These are phyloP conservation scores for Selaginella tamariscina DNA, from an alignment of 75 land plant genomes.

Conservation along the genomic window DNA sequence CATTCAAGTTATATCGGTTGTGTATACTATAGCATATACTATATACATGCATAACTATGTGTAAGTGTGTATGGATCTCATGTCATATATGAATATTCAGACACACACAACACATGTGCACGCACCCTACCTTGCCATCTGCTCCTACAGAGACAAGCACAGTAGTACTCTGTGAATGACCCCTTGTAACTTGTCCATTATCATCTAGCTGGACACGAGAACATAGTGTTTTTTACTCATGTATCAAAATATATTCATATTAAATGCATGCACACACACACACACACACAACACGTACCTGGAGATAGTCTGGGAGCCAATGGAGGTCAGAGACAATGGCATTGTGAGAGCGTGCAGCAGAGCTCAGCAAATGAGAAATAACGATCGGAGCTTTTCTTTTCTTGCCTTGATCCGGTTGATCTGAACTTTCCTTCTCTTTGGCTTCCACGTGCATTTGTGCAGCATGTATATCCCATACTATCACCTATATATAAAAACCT, in stretches of 20 bases:
- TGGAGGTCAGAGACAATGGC: constrained; percentile 32
- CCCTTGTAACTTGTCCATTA: constrained; percentile 1
- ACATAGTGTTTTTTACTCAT: background rate
- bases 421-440: constrained; percentile 16
- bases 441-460: constrained; percentile 24
- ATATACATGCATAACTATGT: too few relatives aligned
- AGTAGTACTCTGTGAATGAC: constrained; percentile 17
- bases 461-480: constrained; percentile 25
- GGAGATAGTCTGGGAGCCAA: constrained; percentile 28
- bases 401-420: constrained; percentile 16
- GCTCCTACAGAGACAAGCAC: constrained; percentile 28
- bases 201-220: constrained; percentile 11
- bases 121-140: constrained; percentile 33
- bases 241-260: background rate
- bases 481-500: constrained; percentile 27
- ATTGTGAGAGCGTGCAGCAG: constrained; percentile 17
- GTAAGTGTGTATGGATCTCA: too few relatives aligned
- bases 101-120: too few relatives aligned
- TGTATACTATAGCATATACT: too few relatives aligned
- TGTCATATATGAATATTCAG: too few relatives aligned
- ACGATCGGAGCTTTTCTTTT: constrained; percentile 23
- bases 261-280: background rate
- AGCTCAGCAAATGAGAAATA: constrained; percentile 16
- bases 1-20: too few relatives aligned
- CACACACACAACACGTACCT: too few relatives aligned